A percentile compares a stretch with the other conserved stretches of the same genome.
Evolutionary conservation across 768 basidiomycete species (phyloP).

Genomic region (Coprinellus aureogranulatus): DNA sequence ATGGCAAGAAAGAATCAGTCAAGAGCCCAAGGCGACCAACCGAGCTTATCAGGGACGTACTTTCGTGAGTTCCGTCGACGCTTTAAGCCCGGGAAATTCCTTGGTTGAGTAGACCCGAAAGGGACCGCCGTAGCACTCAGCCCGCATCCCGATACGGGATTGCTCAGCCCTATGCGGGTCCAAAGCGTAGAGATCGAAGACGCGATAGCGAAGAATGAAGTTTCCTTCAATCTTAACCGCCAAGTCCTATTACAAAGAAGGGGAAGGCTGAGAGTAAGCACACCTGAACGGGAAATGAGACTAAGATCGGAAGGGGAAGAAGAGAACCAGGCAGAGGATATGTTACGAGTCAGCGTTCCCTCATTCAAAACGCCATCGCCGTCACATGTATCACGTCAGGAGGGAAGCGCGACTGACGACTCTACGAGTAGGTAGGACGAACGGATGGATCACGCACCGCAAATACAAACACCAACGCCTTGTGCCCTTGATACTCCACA

Average conservation of each 20-base stretch:
- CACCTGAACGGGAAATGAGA: too few relatives aligned
- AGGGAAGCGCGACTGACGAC: not conserved
- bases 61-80: slow-evolving; percentile 71
- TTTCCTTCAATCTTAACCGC: slow-evolving; percentile 65
- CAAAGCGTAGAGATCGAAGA: slow-evolving; percentile 56
- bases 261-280: not conserved
- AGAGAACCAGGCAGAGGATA: not conserved
- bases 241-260: slow-evolving; percentile 43
- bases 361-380: not conserved
- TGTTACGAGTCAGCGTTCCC: not conserved
- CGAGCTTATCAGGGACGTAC: slow-evolving; percentile 27
- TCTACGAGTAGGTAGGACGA: not conserved
- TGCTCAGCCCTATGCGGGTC: not conserved
- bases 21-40: not conserved
- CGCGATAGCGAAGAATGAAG: slow-evolving; percentile 70
- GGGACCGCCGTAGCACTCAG: slow-evolving; percentile 64
- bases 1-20: slow-evolving; percentile 1
- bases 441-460: slow-evolving; percentile 39
- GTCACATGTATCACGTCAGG: too few relatives aligned
- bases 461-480: slow-evolving; percentile 61
- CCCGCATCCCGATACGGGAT: slow-evolving; percentile 42
- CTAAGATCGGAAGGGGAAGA: not conserved
- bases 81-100: slow-evolving; percentile 67
- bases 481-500: slow-evolving; percentile 53
- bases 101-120: slow-evolving; percentile 74